Evolutionary conservation across 257 asterid genomes (phyloP).

Genomic region (Plantago major): DNA sequence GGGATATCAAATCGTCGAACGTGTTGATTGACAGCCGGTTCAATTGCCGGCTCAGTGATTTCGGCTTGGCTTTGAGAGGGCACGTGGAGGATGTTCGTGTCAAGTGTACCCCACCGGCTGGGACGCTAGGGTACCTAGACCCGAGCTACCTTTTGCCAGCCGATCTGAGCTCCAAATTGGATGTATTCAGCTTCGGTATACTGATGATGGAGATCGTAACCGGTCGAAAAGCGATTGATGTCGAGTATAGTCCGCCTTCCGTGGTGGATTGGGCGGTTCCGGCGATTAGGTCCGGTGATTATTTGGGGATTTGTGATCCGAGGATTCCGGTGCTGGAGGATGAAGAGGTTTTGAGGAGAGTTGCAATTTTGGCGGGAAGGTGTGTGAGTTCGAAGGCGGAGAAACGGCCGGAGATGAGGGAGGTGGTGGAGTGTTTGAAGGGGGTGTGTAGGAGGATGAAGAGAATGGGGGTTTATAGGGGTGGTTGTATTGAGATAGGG

Average conservation of each 20-base stretch:
- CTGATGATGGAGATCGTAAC: conserved; percentile 64
- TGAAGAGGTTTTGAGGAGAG: conserved; percentile 33
- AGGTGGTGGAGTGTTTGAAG: conserved; percentile 55
- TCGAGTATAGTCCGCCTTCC: conserved; percentile 71
- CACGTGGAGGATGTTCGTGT: conserved; percentile 69
- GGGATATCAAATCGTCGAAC: conserved; percentile 81
- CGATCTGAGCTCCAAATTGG: conserved; percentile 77
- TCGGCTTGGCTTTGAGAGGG: conserved; percentile 76
- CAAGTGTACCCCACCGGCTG: conserved; percentile 84
- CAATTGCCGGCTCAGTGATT: conserved; percentile 70
- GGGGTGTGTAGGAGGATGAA: conserved; percentile 35
- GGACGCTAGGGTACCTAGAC: conserved; percentile 86
- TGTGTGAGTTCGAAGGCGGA: conserved; percentile 55
- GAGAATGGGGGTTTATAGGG: conserved; percentile 1
- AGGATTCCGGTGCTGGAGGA: conserved; percentile 54
- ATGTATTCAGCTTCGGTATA: conserved; percentile 86
- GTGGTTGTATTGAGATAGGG: conserved; percentile 36
- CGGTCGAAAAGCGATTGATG: conserved; percentile 80
- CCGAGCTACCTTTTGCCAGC: conserved; percentile 84
- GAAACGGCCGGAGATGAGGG: conserved; percentile 80
- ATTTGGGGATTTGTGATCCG: conserved; percentile 45
- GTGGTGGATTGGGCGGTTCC: conserved; percentile 89
- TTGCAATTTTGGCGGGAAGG: conserved; percentile 45
- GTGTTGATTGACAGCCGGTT: conserved; percentile 52
- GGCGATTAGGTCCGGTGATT: conserved; percentile 46